These are phyloP conservation scores for Xylariaceae sp. DNA, from an alignment of 2,329 filamentous ascomycete genomes.

Conservation along the genomic window DNA sequence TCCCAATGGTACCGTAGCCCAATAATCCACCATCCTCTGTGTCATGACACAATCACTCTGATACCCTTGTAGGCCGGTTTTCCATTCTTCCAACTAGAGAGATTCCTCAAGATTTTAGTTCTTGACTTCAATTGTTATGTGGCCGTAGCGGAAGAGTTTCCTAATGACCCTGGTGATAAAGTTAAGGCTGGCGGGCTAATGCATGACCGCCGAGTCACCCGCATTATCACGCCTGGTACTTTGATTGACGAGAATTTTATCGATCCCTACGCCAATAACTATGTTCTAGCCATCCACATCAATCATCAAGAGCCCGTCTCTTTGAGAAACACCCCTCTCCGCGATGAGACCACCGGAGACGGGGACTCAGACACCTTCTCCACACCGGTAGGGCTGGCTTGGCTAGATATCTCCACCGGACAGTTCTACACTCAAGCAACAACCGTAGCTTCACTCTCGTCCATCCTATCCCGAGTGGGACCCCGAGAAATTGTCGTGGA, in stretches of 20 bases:
- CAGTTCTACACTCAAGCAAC: slow-evolving; percentile 87
- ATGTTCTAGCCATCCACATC: slow-evolving; percentile 80
- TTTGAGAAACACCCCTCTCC: slow-evolving; percentile 15
- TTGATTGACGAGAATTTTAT: slow-evolving; percentile 98
- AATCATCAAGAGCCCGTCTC: slow-evolving; percentile 30
- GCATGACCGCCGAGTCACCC: slow-evolving; percentile 83
- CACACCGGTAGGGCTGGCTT: slow-evolving; percentile 71
- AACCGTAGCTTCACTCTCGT: slow-evolving; percentile 73
- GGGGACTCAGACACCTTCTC: slow-evolving; percentile 19
- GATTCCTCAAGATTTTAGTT: slow-evolving; percentile 90
- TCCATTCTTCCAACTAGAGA: slow-evolving; percentile 88
- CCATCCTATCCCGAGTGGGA: slow-evolving; percentile 79
- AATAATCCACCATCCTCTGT: slow-evolving; percentile 16
- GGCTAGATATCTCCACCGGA: slow-evolving; percentile 94
- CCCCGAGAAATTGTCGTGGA: slow-evolving; percentile 86
- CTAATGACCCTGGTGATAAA: slow-evolving; percentile 72
- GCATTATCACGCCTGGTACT: slow-evolving; percentile 92
- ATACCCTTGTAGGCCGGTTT: slow-evolving; percentile 74
- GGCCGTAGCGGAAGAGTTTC: slow-evolving; percentile 91
- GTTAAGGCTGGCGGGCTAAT: slow-evolving; percentile 77
- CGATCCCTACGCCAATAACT: slow-evolving; percentile 92
- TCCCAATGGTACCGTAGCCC: slow-evolving; percentile 74
- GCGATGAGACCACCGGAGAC: background rate
- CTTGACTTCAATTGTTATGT: slow-evolving; percentile 91
- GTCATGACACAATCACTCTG: slow-evolving; percentile 27